Percentiles rank a stretch among this genome's conserved stretches.
These are phyloP conservation scores for Dimocarpus longan DNA, from an alignment of 345 rosid genomes.

Conservation along the genomic window DNA sequence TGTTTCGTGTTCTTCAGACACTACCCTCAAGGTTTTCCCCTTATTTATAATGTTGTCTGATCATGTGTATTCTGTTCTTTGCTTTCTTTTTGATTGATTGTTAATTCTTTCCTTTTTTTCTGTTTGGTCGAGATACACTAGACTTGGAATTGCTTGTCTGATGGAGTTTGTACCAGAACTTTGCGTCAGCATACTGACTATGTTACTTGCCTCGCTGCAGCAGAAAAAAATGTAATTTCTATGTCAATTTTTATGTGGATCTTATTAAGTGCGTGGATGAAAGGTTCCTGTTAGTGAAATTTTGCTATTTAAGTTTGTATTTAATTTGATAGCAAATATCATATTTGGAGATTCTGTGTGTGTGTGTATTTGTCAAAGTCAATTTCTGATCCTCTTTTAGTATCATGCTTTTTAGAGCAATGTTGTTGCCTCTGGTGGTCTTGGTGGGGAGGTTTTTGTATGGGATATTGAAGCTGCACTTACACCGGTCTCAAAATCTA, in stretches of 20 bases:
- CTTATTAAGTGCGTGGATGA: constrained; percentile 31
- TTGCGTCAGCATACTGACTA: constrained; percentile 97
- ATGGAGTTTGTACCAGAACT: constrained; percentile 83
- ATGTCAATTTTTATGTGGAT: constrained; percentile 29
- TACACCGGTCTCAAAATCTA: constrained; percentile 71
- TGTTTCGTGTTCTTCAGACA: constrained; percentile 95
- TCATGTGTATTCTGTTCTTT: constrained; percentile 1
- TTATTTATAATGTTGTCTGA: constrained; percentile 9
- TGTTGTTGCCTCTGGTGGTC: constrained; percentile 99
- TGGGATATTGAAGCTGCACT: constrained; percentile 99
- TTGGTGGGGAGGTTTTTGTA: constrained; percentile 98
- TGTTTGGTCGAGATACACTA: constrained; percentile 30
- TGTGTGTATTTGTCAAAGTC: constrained; percentile 23
- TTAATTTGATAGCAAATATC: constrained; percentile 2
- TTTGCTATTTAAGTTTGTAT: constrained; percentile 23
- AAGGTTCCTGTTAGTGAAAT: constrained; percentile 28
- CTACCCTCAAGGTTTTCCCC: constrained; percentile 85
- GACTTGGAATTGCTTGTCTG: constrained; percentile 90
- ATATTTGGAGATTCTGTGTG: constrained; percentile 1
- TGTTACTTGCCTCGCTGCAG: constrained; percentile 90
- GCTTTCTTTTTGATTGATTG: constrained; percentile 20
- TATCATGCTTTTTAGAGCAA: constrained; percentile 78
- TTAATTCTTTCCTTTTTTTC: constrained; percentile 13
- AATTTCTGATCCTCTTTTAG: constrained; percentile 70
- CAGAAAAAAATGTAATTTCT: constrained; percentile 87